A percentile compares a stretch with the other conserved stretches of the same genome.
Evolutionary conservation across 75 land plant species (phyloP).

Genomic region (Sequoiadendron giganteum): DNA sequence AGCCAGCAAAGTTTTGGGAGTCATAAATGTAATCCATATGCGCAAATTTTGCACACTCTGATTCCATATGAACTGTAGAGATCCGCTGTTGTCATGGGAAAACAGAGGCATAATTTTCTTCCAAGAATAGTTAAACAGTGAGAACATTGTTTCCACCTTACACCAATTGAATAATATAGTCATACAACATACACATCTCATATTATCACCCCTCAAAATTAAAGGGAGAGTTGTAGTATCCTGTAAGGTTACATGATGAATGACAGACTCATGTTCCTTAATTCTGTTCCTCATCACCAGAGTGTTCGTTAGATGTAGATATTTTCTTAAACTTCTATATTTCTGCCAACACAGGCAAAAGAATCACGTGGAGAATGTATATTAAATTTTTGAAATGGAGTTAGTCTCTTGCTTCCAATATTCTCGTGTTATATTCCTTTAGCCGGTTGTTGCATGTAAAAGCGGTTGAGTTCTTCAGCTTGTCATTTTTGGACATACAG

Average conservation of each 20-base stretch:
- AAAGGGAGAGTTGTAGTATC: background rate
- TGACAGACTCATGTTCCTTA: background rate
- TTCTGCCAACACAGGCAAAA: background rate
- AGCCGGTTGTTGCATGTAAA: background rate
- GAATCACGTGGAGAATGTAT: constrained; percentile 7
- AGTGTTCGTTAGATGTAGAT: constrained; percentile 1
- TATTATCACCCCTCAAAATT: constrained; percentile 1
- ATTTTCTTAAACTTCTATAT: background rate
- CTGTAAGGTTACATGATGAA: background rate
- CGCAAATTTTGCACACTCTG: background rate
- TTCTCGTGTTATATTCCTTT: background rate
- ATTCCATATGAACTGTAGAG: constrained; percentile 6
- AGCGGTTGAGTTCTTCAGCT: background rate
- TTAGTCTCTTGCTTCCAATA: background rate
- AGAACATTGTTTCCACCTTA: background rate
- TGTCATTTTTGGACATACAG: background rate
- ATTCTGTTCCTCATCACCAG: background rate
- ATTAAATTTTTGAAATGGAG: constrained; percentile 6
- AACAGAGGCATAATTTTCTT: constrained; percentile 7
- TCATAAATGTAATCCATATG: constrained; percentile 40
- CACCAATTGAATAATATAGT: constrained; percentile 4
- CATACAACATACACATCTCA: background rate
- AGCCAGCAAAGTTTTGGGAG: constrained; percentile 86
- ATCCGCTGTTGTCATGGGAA: background rate
- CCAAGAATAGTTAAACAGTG: background rate